Percentiles rank a stretch among this genome's conserved stretches.
Evolutionary conservation across 2,329 filamentous ascomycete genomes (phyloP).

Genomic region (Talaromyces sp.): DNA sequence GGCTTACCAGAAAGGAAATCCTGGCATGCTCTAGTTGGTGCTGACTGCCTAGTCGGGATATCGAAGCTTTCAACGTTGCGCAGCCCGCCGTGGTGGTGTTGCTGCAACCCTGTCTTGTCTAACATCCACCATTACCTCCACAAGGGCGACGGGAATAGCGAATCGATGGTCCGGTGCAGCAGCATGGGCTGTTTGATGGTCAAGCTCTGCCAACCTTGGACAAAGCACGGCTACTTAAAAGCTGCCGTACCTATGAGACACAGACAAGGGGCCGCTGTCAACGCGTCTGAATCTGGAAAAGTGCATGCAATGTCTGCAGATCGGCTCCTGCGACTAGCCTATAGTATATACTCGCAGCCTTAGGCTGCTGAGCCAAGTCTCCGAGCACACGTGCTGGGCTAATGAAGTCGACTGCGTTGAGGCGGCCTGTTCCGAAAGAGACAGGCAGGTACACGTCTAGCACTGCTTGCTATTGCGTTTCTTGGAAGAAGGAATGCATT

Average conservation of each 20-base stretch:
- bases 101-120: background rate
- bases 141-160: background rate
- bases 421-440: background rate
- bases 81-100: background rate
- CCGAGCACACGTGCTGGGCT: background rate
- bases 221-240: background rate
- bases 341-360: background rate
- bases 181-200: background rate
- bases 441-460: background rate
- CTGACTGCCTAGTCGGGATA: background rate
- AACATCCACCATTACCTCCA: background rate
- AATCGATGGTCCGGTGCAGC: background rate
- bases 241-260: background rate
- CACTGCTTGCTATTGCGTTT: background rate
- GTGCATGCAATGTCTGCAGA: background rate
- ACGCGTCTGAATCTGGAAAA: background rate
- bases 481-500: background rate
- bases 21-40: background rate
- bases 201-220: background rate
- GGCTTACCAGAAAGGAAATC: slow-evolving; percentile 1
- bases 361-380: background rate
- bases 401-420: background rate
- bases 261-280: background rate
- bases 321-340: background rate
- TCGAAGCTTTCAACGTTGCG: background rate